Percentiles rank a stretch among this genome's conserved stretches.
These are phyloP conservation scores for Suillus brevipes DNA, from an alignment of 768 basidiomycete species.

Conservation along the genomic window DNA sequence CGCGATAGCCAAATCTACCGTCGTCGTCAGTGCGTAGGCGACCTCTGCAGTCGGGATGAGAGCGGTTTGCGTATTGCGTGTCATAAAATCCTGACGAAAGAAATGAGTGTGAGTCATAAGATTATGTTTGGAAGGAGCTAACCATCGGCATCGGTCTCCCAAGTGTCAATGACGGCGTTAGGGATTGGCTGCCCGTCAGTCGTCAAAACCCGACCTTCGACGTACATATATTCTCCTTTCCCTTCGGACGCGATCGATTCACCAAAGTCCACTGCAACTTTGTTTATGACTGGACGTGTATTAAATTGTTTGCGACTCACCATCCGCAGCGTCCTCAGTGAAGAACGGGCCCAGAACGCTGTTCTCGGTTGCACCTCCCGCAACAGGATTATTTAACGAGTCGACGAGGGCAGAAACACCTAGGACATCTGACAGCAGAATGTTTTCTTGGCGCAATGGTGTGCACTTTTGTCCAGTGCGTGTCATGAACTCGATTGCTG, in stretches of 20 bases:
- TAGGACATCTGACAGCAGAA: constrained; percentile 80
- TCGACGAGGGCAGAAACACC: constrained; percentile 82
- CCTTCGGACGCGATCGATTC: constrained; percentile 85
- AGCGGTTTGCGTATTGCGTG: constrained; percentile 54
- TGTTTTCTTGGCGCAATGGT: constrained; percentile 73
- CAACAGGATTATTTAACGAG: constrained; percentile 65
- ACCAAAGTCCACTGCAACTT: constrained; percentile 55
- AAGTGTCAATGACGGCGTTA: constrained; percentile 73
- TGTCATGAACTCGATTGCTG: constrained; percentile 77
- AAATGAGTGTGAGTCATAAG: constrained; percentile 18
- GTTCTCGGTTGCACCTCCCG: constrained; percentile 64
- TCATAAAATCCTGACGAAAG: constrained; percentile 34
- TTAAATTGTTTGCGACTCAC: constrained; percentile 39
- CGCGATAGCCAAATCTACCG: constrained; percentile 69
- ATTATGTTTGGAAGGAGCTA: constrained; percentile 34
- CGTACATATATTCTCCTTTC: constrained; percentile 82
- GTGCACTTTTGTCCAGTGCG: constrained; percentile 71
- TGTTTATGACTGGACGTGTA: neutral
- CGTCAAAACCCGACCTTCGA: constrained; percentile 64
- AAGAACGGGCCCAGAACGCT: constrained; percentile 84
- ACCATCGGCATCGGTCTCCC: constrained; percentile 74
- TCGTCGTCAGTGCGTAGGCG: constrained; percentile 57
- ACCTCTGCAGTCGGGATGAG: constrained; percentile 72
- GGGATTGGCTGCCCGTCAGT: constrained; percentile 66
- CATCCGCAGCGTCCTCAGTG: constrained; percentile 71